Evolutionary conservation across 345 rosid genomes (phyloP), one percentile per base, ranked within the genome.

Genomic region (Moringa oleifera): DNA sequence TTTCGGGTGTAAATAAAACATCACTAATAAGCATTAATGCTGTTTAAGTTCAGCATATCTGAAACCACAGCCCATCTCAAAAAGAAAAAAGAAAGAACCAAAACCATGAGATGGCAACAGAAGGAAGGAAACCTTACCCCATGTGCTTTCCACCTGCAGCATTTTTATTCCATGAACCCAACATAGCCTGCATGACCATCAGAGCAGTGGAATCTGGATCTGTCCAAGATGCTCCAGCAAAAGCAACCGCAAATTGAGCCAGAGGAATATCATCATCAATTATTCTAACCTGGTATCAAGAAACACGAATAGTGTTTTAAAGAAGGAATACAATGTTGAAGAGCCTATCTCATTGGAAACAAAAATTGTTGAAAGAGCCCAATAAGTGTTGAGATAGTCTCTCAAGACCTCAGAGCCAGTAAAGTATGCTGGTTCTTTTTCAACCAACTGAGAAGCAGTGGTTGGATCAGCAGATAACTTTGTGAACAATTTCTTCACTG

Each of bases 181-280:
- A 72, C 96, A 95, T 87, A n/a, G 94, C 83, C 67, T 95, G 99
- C 91, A 95, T 87, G 64, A 95, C 97, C 99, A 95, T 91, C 53
- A 95, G 78, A 31, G 95, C 80, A 66, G 89, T 75, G 33, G 99
- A 91, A 81, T 95, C 99, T 66, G 99, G 98, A 73, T 95, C 99
- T 10, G 90, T 85, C 99, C 99, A 95, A 50, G 99, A 79, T 61
- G 99, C 96, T 77, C 99, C 99, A 51, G 78, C 86, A 69, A 89
- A 95, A 74, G 99, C 98, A 53, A 95, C 90, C 16, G 91, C 98
- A 74, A 95, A 91, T 86, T 95, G 99, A 28, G 99, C 99, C 64
- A 95, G 74, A 77, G 99, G 99, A 66, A 78, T 58, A 73, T 95
- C 96, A 51, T 95, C 99, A 72, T 95, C 85, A 67, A 89, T 79